Evolutionary conservation across 805 yeast genomes (phyloP).

Genomic region (Lipomyces yamadae): DNA sequence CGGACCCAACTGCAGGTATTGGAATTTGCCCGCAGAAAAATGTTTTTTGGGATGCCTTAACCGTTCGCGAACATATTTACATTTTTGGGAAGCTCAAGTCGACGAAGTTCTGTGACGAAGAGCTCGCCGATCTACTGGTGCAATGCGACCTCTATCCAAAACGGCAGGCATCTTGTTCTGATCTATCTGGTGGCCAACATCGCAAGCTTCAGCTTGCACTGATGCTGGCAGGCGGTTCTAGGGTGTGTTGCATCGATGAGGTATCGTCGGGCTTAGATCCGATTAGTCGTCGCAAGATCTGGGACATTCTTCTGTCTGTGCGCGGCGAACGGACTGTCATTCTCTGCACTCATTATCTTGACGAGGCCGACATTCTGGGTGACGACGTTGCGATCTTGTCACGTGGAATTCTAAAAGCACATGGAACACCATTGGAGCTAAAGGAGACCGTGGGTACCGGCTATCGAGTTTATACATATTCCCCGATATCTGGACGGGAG

Average conservation of each 20-base stretch:
- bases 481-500: conserved; percentile 20
- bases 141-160: conserved; percentile 42
- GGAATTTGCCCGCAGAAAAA: conserved; percentile 47
- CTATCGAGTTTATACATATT: conserved; percentile 23
- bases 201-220: conserved; percentile 46
- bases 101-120: conserved; percentile 14
- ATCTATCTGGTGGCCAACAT: conserved; percentile 46
- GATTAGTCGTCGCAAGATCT: conserved; percentile 44
- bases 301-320: conserved; percentile 44
- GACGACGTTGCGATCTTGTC: conserved; percentile 44
- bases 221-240: conserved; percentile 45
- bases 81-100: conserved; percentile 43
- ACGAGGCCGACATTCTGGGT: conserved; percentile 45
- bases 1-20: conserved; percentile 33
- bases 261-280: conserved; percentile 48
- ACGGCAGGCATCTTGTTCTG: conserved; percentile 29
- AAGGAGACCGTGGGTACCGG: conserved; percentile 43
- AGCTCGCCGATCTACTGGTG: conserved; percentile 34
- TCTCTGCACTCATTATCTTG: conserved; percentile 46
- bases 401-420: conserved; percentile 41
- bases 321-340: conserved; percentile 42
- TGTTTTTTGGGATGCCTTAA: conserved; percentile 44
- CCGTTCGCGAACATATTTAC: conserved; percentile 43
- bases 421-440: conserved; percentile 43
- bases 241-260: conserved; percentile 46